Evolutionary conservation across 441 rosid genomes (phyloP), one percentile per base, ranked within the genome.

Genomic region (Eruca vesicaria): DNA sequence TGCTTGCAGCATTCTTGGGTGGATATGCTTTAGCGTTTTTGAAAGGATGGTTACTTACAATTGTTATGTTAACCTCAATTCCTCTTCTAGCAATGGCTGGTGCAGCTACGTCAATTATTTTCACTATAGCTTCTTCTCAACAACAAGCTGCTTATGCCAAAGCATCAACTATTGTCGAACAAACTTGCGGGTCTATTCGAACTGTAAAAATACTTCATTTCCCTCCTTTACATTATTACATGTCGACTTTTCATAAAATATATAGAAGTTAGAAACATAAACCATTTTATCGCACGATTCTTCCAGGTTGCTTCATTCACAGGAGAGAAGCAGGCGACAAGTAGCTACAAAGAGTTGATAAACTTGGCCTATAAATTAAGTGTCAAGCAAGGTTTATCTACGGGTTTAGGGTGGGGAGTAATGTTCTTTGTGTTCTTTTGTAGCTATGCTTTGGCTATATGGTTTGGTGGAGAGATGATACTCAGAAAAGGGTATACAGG

Each of bases 11-110:
- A 3, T 88, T 86, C 73, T 5, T 80, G 4, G 93, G 87, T 41
- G 93, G 90, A 29, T 82, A 84, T 68, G 70, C 63, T 10, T 11
- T 88, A 71, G 93, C 93, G 3, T 81, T 88, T 38, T 12, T 36
- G 14, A 80, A 76, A 68, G 93, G 93, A 70, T 86, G 90, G 90
- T 76, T 86, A 19, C 83, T 88, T 3, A 74, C 93, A 41, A 73
- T 88, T 45, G 80, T 85, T 35, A 81, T 88, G 88, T 68, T 85
- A 69, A 74, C 87, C n/a, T 79, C 81, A 28, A 81, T 88, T 53
- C 89, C 93, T 19, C 86, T 79, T 60, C 77, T 86, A 4, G 86
- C 83, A 26, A 12, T 79, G 57, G 81, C 87, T 38, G 89, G 90
- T 78, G 89, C 84, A 35, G 57, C 75, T 66, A 73, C 76, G 77